Evolutionary conservation across 2,329 filamentous ascomycete species (phyloP).

Genomic region (Penicillium occitanis): DNA sequence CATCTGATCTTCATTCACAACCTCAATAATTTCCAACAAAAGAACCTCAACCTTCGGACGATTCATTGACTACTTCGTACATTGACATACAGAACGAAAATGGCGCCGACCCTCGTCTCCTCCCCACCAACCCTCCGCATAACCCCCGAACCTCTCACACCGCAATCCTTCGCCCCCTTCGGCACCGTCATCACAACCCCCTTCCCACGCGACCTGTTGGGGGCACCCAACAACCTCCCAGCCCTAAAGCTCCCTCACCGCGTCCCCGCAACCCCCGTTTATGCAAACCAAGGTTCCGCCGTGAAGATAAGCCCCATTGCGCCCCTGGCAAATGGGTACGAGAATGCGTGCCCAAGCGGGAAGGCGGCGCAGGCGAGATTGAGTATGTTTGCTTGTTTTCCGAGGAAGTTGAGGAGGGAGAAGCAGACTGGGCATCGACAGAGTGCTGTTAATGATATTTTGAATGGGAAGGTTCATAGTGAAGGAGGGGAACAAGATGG

Average conservation of each 20-base stretch:
- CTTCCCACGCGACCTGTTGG: slow-evolving; percentile 52
- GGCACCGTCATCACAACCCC: slow-evolving; percentile 82
- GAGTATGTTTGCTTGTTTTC: slow-evolving; percentile 87
- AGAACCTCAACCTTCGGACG: background rate
- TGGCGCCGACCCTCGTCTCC: slow-evolving; percentile 35
- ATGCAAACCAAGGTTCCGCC: slow-evolving; percentile 82
- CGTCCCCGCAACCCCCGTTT: slow-evolving; percentile 53
- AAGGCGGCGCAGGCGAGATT: slow-evolving; percentile 61
- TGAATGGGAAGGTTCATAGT: background rate
- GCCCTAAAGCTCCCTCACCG: slow-evolving; percentile 36
- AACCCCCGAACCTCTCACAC: slow-evolving; percentile 65
- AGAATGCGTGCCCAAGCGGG: slow-evolving; percentile 40
- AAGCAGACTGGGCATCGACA: background rate
- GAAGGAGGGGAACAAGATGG: background rate
- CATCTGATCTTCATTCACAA: background rate
- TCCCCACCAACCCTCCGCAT: slow-evolving; percentile 48
- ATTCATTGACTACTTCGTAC: background rate
- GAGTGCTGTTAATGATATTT: background rate
- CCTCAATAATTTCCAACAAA: background rate
- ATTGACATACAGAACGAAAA: slow-evolving; percentile 13
- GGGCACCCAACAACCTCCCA: slow-evolving; percentile 46
- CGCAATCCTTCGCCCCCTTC: slow-evolving; percentile 70
- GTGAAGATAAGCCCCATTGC: slow-evolving; percentile 83
- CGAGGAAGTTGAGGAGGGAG: slow-evolving; percentile 54
- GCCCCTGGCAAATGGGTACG: slow-evolving; percentile 69